Evolutionary conservation across 164 flowering plant genomes (phyloP), one percentile per base, ranked within the genome.

Genomic region (Magnolia sinica): DNA sequence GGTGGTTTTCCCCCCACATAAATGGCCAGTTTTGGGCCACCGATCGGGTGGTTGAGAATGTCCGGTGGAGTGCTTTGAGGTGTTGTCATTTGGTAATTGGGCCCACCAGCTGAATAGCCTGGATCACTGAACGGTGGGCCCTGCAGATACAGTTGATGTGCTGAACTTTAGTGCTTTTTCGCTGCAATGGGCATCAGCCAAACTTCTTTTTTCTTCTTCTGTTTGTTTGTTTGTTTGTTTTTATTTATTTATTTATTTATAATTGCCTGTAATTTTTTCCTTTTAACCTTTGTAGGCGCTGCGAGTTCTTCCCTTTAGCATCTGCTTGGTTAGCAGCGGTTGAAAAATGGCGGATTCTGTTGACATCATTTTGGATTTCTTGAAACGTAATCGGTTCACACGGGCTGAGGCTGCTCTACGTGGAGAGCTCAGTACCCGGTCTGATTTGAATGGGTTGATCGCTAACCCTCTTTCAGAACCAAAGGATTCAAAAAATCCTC

Each of bases 321-420:
- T 22, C 68, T 68, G 22, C 50, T 16, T 67, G 76, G 55, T 27
- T 61, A 31, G 66, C 55, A 51, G 55, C 45, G 20, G 37, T 64
- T 69, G 50, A 73, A 8, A 82, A 78, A 92, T 93, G 96, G 89
- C 84, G 10, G 91, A 91, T 1, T 71, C 87, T 7, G 84, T 92
- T 49, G 94, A 91, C 76, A 84, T 84, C 63, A 88, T 95, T 71
- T 78, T 95, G 79, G 95, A 91, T 29, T 95, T 88, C 81, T 73
- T 95, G 83, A 70, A 86, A 69, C 82, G 85, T 67, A 91, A 95
- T 79, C 83, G 78, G 37, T 95, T 93, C 76, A 81, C 89, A 0
- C 82, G 86, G 74, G 95, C 97, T 1, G 98, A 95, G 85, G 93
- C 95, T 74, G 98, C 98, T 66, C 80, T 95, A 78, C 91, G 89